Conservation (phyloP, 306 rosid species). For the Echinosophora koreensis region DNA sequence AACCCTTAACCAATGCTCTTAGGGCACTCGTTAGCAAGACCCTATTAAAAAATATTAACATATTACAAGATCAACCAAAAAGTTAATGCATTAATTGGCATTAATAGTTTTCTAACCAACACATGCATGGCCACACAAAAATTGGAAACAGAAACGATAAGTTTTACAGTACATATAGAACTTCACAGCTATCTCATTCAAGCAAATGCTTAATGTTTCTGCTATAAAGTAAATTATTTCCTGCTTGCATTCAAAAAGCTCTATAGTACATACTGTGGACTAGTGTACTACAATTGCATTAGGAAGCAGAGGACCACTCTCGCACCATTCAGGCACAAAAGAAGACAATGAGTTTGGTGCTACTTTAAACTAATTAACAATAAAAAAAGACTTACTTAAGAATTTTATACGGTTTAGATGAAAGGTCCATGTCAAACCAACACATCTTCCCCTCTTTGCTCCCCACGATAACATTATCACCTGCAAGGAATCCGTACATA, state of each 20-base stretch:
- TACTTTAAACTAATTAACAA: not conserved
- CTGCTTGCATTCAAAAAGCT: not conserved
- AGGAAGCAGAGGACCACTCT: slow-evolving; percentile 25
- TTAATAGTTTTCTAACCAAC: not conserved
- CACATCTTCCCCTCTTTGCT: slow-evolving; percentile 96
- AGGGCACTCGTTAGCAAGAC: no score
- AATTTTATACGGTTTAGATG: slow-evolving; percentile 81
- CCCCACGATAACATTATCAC: slow-evolving; percentile 95
- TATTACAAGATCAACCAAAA: slow-evolving; percentile 9
- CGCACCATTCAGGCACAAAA: slow-evolving; percentile 11
- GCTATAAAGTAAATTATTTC: not conserved
- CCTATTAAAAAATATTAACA: not conserved
- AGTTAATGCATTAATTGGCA: not conserved
- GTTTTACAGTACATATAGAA: not conserved
- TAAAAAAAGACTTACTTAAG: slow-evolving; percentile 59
- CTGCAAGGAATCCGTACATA: slow-evolving; percentile 55
- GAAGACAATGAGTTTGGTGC: slow-evolving; percentile 3
- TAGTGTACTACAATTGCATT: not conserved
- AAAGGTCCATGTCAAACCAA: slow-evolving; percentile 99
- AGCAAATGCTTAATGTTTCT: slow-evolving; percentile 3
- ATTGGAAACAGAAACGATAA: not conserved
- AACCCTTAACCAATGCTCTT: no score
- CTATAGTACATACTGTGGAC: slow-evolving; percentile 4
- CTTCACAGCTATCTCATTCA: not conserved
- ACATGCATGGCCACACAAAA: not conserved